Base-by-base conservation (phyloP, 2,329 filamentous ascomycete species). In the Trichoderma sp. region DNA sequence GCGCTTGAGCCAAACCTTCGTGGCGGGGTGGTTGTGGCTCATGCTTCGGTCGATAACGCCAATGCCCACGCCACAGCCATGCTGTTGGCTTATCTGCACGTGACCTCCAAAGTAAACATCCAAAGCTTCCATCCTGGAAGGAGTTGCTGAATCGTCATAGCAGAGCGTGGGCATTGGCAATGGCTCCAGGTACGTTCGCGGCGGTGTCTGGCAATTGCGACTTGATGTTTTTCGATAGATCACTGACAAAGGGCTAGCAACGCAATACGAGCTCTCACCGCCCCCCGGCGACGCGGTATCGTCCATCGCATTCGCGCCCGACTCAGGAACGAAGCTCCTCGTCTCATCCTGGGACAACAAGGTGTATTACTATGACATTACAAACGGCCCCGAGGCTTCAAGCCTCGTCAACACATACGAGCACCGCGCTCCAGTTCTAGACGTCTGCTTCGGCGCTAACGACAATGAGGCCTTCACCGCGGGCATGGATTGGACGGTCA, bases 341-440 rank as follows among this genome's bases (percentile, higher is more conserved):
- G 95, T 95, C 76, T 92, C 95, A 12, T 97, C 94, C 71, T 99
- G 96, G 96, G 95, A 98, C 83, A 93, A 91, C 82, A 90, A 93
- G 80, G 90, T 97, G 71, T 97, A 98, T 82, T 86, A 95, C 67
- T 98, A 98, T 86, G 93, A 97, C 79, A 88, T 92, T 72, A 83
- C 85, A 21, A 86, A 87, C 74, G 85, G 88, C 60, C 80, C 82
- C 24, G 91, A 90, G 7, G 88, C 87, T 70, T 75, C 78, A 28
- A 79, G 76, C 57, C 85, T 97, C 34, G 78, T 95, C 36, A 88
- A 89, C 75, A 93, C 91, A 75, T 94, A 92, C 78, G 91, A 94
- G 80, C 92, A 96, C 81, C 89, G 91, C 73, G 93, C 93, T 8
- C 94, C 96, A 0, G 92, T 99, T 9, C 86, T 99, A 72, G 94